Conservation (phyloP, 306 rosid genomes). For the Malus sieversii region DNA sequence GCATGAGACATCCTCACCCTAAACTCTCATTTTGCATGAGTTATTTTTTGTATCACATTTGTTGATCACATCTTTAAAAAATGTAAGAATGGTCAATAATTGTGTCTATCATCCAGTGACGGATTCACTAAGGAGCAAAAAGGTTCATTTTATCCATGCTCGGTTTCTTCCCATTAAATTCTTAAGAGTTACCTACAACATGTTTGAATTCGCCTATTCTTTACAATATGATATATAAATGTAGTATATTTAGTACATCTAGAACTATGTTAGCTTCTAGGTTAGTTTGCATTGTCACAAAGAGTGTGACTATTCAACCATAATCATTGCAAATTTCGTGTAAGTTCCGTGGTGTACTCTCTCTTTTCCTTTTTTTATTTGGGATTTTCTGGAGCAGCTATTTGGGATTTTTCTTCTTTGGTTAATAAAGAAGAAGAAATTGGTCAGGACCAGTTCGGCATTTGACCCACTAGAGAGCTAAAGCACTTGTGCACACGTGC, state of each 20-base stretch:
- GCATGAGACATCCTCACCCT: neutral
- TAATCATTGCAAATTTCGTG: neutral
- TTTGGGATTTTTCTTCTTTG: neutral
- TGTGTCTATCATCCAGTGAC: neutral
- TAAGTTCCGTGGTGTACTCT: neutral
- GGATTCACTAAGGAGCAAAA: neutral
- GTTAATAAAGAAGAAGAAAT: neutral
- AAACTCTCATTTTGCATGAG: neutral
- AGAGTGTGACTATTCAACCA: neutral
- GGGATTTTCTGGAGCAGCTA: neutral
- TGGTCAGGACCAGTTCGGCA: conserved; percentile 34
- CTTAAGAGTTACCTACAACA: neutral
- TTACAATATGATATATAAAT: neutral
- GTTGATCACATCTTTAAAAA: neutral
- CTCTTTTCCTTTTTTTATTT: neutral
- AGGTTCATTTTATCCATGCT: neutral
- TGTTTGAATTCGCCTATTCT: neutral
- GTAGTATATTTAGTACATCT: neutral
- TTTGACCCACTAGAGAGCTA: conserved; percentile 21
- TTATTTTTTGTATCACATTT: neutral
- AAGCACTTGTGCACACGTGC: conserved; percentile 68
- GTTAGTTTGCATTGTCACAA: neutral
- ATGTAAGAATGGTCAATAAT: neutral
- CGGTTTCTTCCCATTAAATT: neutral
- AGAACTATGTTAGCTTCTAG: too few species aligned